A percentile compares a stretch with the other conserved stretches of the same genome.
These are phyloP conservation scores for Trichomonascaceae sp. DNA, from an alignment of 1,139 yeast species.

Conservation along the genomic window DNA sequence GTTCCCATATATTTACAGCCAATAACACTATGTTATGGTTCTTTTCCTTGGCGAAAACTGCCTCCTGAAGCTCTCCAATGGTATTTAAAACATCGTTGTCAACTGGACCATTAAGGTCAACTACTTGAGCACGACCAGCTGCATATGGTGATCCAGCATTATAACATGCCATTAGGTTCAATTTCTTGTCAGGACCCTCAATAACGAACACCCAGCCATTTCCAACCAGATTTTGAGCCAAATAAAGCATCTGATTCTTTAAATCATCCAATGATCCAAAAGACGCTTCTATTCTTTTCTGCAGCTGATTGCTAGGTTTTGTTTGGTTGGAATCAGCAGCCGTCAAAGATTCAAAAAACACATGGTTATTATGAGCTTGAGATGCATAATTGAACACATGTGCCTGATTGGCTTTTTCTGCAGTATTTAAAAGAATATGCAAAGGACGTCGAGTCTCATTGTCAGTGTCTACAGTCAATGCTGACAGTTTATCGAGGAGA, in stretches of 20 bases:
- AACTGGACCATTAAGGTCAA: constrained; percentile 7
- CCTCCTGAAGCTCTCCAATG: constrained; percentile 43
- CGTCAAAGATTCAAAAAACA: constrained; percentile 69
- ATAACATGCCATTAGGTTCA: constrained; percentile 59
- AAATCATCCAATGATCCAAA: constrained; percentile 48
- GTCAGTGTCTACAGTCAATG: constrained; percentile 61
- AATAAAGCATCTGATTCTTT: constrained; percentile 46
- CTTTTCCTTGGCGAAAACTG: constrained; percentile 40
- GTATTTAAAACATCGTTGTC: constrained; percentile 15
- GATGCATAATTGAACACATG: constrained; percentile 82
- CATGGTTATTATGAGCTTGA: constrained; percentile 87
- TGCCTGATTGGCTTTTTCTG: constrained; percentile 62
- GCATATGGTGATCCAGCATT: constrained; percentile 89
- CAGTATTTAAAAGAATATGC: constrained; percentile 67
- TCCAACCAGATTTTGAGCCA: constrained; percentile 53
- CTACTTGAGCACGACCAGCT: constrained; percentile 27
- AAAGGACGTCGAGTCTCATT: constrained; percentile 74
- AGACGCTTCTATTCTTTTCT: constrained; percentile 30
- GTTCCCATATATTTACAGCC: constrained; percentile 82
- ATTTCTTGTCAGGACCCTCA: constrained; percentile 62
- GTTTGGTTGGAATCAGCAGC: constrained; percentile 23
- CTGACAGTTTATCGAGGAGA: constrained; percentile 62
- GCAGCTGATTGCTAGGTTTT: constrained; percentile 30
- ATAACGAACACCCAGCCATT: constrained; percentile 90
- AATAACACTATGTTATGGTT: constrained; percentile 76